phyloP scores from a whole-genome alignment of 2,329 filamentous ascomycete species.

The Pseudocercospora crystallina region DNA sequence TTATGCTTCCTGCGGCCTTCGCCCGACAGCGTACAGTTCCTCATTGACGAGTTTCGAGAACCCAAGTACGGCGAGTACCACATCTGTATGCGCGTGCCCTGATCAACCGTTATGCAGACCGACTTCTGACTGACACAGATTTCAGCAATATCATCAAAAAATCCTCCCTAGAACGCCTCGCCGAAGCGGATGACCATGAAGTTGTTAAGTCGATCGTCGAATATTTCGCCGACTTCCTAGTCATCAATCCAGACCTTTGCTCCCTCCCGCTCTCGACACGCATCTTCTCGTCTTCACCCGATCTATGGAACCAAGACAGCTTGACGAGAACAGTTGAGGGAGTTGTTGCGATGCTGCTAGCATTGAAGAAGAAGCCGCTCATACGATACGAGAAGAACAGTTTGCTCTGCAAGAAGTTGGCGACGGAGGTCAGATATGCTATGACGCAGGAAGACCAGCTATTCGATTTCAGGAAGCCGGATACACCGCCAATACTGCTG shows the following conservation, averaged over 20 bases:
- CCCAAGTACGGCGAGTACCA: constrained; percentile 98
- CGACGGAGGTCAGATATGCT: constrained; percentile 85
- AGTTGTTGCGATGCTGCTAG: constrained; percentile 76
- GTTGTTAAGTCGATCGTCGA: constrained; percentile 93
- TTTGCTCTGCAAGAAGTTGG: constrained; percentile 84
- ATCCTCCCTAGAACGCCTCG: constrained; percentile 86
- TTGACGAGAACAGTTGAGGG: constrained; percentile 86
- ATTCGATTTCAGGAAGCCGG: constrained; percentile 92
- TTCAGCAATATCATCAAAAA: constrained; percentile 98
- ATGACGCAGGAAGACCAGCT: constrained; percentile 95
- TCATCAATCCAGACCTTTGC: constrained; percentile 84
- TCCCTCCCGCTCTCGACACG: constrained; percentile 32
- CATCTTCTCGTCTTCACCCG: constrained; percentile 52
- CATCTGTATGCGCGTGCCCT: constrained; percentile 56
- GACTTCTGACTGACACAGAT: constrained; percentile 51
- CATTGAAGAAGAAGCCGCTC: constrained; percentile 93
- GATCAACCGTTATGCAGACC: constrained; percentile 8
- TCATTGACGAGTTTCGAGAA: constrained; percentile 93
- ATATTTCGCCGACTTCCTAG: constrained; percentile 93
- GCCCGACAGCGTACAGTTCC: constrained; percentile 83
- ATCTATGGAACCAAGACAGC: constrained; percentile 87
- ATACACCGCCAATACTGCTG: constrained; percentile 89
- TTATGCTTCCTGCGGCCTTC: constrained; percentile 91
- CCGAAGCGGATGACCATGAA: constrained; percentile 96
- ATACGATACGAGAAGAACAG: constrained; percentile 94